These are phyloP conservation scores for Rhodotorula diobovata DNA, from an alignment of 768 basidiomycete species.

Conservation along the genomic window DNA sequence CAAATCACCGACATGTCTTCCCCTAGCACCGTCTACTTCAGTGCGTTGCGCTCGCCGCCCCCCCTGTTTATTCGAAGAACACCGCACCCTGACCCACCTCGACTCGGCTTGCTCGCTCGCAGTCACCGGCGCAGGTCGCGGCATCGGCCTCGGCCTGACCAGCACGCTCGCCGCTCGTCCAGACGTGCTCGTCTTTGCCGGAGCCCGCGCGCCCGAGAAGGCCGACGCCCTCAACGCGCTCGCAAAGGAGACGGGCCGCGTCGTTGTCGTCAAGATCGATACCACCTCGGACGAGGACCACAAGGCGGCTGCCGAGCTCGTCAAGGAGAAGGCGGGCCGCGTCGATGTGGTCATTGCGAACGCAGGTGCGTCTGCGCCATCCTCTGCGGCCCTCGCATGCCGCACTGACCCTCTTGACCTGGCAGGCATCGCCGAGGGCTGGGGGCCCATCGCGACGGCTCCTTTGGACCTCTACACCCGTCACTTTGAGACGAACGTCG, in stretches of 20 bases:
- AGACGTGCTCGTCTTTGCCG: constrained; percentile 34
- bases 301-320: constrained; percentile 19
- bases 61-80: too few species aligned
- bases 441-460: too few species aligned
- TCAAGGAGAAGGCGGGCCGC: constrained; percentile 32
- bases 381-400: neutral
- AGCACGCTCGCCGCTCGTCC: neutral
- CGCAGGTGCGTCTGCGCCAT: constrained; percentile 31
- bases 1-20: neutral
- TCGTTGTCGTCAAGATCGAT: constrained; percentile 33
- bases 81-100: neutral
- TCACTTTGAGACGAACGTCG: neutral
- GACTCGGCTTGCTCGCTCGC: neutral
- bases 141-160: constrained; percentile 32
- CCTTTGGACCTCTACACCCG: rapidly evolving
- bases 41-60: neutral
- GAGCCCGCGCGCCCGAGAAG: constrained; percentile 20
- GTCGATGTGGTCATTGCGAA: constrained; percentile 42
- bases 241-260: constrained; percentile 8
- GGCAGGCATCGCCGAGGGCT: neutral
- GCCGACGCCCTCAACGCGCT: constrained; percentile 21
- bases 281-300: constrained; percentile 29
- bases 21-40: neutral
- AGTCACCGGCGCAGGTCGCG: constrained; percentile 37
- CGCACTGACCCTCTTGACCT: neutral